Evolutionary conservation across 2,329 filamentous ascomycete species (phyloP), one percentile per base, ranked within the genome.

Genomic region (Lizonia empirigonia): DNA sequence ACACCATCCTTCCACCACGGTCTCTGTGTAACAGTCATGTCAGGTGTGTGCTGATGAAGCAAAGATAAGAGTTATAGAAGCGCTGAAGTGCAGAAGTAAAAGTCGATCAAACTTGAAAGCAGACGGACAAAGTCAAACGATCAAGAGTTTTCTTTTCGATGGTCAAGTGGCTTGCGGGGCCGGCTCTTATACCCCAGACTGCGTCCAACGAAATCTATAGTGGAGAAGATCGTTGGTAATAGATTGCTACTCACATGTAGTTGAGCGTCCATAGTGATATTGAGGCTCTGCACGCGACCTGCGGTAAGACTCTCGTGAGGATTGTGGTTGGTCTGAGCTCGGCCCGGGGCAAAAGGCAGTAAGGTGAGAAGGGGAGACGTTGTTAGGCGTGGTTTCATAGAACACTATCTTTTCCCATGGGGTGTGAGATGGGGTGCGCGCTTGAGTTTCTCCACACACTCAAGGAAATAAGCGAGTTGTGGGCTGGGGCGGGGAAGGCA

Each of bases 1-100:
- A 80, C 76, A 41, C 77, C 78, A 65, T 85, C 81, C 59, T 85
- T 84, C 83, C 83, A 85, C 82, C 82, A 85, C 61, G 65, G 65
- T 42, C 66, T 65, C 46, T 65, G 59, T 24, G 58, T 47, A 47
- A 71, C 57, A 15, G 66, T 72, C 69, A 72, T 72, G 20, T 30
- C 57, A 53, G 52, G 6, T 47, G 33, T 47, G 37, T 10, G 33
- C 13, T 15, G 12, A 34, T 37, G 36, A 15, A 29, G 22, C 10
- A 30, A 44, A 44, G 37, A 35, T 34, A 34, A 44, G n/a, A n/a
- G n/a, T n/a, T n/a, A n/a, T n/a, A n/a, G 30, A 45, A 23, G 45
- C 32, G 49, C 33, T 20, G 27, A 39, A 16, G 18, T 32, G 47
- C 30, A 29, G 20, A 27, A 7, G 26, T 23, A 37, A 34, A 15